Base-by-base conservation (phyloP, 2,329 filamentous ascomycete genomes). In the Dryadomyces quercivorus region DNA sequence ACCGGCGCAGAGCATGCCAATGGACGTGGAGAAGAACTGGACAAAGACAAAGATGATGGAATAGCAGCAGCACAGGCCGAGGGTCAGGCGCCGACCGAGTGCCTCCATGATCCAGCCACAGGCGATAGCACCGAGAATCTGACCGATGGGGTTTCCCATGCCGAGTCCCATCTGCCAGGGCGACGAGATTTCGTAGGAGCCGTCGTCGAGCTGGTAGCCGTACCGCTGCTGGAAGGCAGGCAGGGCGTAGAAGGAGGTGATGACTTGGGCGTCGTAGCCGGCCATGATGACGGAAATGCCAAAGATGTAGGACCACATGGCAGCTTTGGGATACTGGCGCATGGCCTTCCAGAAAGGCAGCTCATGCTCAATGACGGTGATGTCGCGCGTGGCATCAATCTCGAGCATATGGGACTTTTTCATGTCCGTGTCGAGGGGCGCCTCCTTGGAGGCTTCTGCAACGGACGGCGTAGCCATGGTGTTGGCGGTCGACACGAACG, bases 91-190 rank as follows among this genome's bases (percentile, higher is more conserved):
- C 61, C 77, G 76, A 1, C 76, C 76, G 21, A 69, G 74, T 1
- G 70, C 66, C 55, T 82, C 76, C 0, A 74, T 68, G 0, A 75
- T 62, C 64, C 71, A 74, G 9, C 78, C 79, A n/a, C 73, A 76
- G 21, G 79, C 56, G 26, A 83, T 77, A 60, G 78, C 73, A 13
- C 79, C 78, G 1, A 74, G 73, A 1, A 72, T 66, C 0, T 75
- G 74, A 20, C 42, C 42, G 9, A 44, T 20, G 18, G 16, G 16
- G 16, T n/a, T 20, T 16, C 75, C 79, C 55, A 80, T 81, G 8
- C 72, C 73, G 2, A 83, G 62, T 0, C 72, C 78, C 1, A 75
- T 75, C 62, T 82, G 78, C 80, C 80, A 83, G 0, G 74, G 68
- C 0, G 77, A 74, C 1, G 74, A 72, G 22, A 82, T 66, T 42